Evolutionary conservation across 2,329 filamentous ascomycete species (phyloP), one percentile per base, ranked within the genome.

Genomic region (Penicillium thymicola): DNA sequence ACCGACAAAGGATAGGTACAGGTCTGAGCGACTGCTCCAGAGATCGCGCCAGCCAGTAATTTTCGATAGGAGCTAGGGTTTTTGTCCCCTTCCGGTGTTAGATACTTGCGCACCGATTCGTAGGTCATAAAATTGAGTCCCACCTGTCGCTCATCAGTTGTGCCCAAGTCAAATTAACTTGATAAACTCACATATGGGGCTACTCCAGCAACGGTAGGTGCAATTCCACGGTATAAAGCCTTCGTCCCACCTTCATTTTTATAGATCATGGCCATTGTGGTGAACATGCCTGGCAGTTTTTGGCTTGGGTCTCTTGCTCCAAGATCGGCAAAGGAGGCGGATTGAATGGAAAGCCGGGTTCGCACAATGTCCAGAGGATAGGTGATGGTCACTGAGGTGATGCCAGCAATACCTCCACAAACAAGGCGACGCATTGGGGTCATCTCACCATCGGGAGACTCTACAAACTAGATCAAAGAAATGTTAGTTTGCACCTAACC

Each of bases 111-210:
- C 57, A 92, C 88, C 47, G 88, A 88, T 75, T 99, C 94, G 76
- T 99, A 99, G 6, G 90, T 91, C 92, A 97, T 97, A 75, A 99
- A 99, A 74, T 99, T 99, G 53, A 99, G 81, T 38, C 94, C 94
- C 59, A 99, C 89, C 88, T 92, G 65, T 51, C 37, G 54, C 68
- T 42, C 67, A 62, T 63, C 57, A 59, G 62, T 43, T 38, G 25
- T 21, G 25, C 40, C 13, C 38, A 28, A 21, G 25, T 13, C 28
- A 18, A 51, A 48, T 21, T 18, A 18, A 43, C 32, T 37, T 18
- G 27, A 52, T 9, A 41, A 74, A 74, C 79, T 72, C 70, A 90
- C 93, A 72, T 97, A 97, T 64, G 94, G 94, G 40, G 94, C 94
- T 34, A 99, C 94, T 48, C 94, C 94, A 40, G 93, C 91, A 36